These are phyloP conservation scores for Lipomyces starkeyi DNA, from an alignment of 805 yeast species.

Conservation along the genomic window DNA sequence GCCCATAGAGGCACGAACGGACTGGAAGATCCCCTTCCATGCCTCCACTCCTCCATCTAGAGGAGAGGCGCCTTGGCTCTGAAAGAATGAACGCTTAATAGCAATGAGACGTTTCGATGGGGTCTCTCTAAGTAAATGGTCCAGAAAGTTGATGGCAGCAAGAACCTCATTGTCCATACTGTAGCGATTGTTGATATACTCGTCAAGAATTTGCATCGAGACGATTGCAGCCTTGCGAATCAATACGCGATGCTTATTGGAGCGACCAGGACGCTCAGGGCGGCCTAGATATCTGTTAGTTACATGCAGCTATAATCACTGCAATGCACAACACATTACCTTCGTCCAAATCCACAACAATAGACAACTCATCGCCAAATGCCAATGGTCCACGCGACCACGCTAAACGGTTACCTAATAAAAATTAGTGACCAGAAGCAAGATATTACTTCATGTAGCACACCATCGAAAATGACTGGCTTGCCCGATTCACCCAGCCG, in stretches of 20 bases:
- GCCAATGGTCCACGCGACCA: conserved; percentile 25
- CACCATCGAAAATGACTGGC: conserved; percentile 22
- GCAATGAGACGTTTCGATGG: conserved; percentile 23
- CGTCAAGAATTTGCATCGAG: conserved; percentile 23
- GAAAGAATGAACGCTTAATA: conserved; percentile 20
- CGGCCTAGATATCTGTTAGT: not conserved
- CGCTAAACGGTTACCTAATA: conserved; percentile 18
- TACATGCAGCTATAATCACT: not conserved
- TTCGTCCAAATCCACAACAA: conserved; percentile 21
- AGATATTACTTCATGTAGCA: not conserved
- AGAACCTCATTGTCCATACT: conserved; percentile 23
- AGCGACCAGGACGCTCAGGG: conserved; percentile 13
- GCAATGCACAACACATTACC: not conserved
- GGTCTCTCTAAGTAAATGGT: conserved; percentile 22
- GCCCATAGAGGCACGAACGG: conserved; percentile 44
- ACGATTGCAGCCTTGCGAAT: conserved; percentile 23
- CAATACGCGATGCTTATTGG: conserved; percentile 14
- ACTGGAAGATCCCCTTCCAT: conserved; percentile 45
- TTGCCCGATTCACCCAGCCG: conserved; percentile 14
- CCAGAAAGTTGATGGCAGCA: conserved; percentile 27
- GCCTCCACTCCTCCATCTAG: conserved; percentile 44
- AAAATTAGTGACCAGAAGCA: not conserved
- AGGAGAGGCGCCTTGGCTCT: conserved; percentile 12
- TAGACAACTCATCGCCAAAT: conserved; percentile 14
- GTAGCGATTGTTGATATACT: conserved; percentile 23